A percentile compares a stretch with the other conserved stretches of the same genome.
These are phyloP conservation scores for Sambucus nigra DNA, from an alignment of 129 eudicot genomes.

Conservation along the genomic window DNA sequence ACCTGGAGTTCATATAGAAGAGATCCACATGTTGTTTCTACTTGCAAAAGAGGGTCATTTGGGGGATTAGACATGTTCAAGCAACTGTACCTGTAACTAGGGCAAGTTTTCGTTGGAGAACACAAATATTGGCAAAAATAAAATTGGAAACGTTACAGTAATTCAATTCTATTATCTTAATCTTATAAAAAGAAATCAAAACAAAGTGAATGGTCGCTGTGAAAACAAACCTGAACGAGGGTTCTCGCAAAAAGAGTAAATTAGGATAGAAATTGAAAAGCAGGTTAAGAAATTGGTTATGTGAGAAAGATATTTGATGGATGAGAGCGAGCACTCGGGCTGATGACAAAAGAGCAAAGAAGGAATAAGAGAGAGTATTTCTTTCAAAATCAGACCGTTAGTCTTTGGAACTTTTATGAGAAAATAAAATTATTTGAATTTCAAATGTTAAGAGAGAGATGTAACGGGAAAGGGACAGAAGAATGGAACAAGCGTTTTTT, in stretches of 20 bases:
- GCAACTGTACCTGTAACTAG: conserved; percentile 18
- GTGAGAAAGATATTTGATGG: neutral
- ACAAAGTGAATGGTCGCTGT: neutral
- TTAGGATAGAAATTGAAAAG: neutral
- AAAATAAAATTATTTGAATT: conserved; percentile 23
- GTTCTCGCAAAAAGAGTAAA: neutral
- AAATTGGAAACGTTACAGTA: neutral
- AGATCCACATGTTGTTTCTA: conserved; percentile 80
- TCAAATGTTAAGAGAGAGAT: conserved; percentile 17
- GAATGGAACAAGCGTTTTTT: too few species aligned
- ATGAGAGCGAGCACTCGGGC: neutral
- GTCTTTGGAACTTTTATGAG: neutral
- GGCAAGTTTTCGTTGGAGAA: neutral
- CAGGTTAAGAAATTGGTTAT: neutral
- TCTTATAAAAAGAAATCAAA: neutral
- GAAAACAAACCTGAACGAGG: conserved; percentile 1
- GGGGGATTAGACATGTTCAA: conserved; percentile 41
- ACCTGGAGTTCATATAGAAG: conserved; percentile 90
- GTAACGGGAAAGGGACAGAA: neutral
- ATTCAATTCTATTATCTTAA: neutral
- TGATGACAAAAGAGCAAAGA: neutral
- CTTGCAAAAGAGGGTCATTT: conserved; percentile 50
- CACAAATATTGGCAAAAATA: neutral
- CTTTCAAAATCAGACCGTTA: conserved; percentile 42
- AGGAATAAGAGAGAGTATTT: conserved; percentile 8